Evolutionary conservation across 2,329 filamentous ascomycete genomes (phyloP).

Genomic region (Westerdykella ornata): DNA sequence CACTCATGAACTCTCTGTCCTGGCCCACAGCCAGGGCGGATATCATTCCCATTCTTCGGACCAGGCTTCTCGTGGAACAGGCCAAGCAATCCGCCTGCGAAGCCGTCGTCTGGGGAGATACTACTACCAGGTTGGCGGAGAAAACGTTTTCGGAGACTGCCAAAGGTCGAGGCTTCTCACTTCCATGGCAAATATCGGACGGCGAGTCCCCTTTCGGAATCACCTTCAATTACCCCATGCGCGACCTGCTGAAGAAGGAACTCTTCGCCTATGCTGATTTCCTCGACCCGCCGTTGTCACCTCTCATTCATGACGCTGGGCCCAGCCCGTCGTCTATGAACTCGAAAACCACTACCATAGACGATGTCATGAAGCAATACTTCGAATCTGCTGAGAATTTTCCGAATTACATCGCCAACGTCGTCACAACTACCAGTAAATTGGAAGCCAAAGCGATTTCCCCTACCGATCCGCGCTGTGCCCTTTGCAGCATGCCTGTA

Average conservation of each 20-base stretch:
- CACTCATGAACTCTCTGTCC: slow-evolving; percentile 57
- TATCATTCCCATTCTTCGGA: slow-evolving; percentile 62
- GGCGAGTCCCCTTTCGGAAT: slow-evolving; percentile 55
- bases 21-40: slow-evolving; percentile 73
- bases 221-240: slow-evolving; percentile 69
- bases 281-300: slow-evolving; percentile 41
- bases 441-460: slow-evolving; percentile 48
- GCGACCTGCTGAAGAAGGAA: slow-evolving; percentile 80
- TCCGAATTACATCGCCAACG: slow-evolving; percentile 88
- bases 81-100: slow-evolving; percentile 53
- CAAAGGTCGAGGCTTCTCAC: slow-evolving; percentile 77
- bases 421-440: slow-evolving; percentile 85
- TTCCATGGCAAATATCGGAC: slow-evolving; percentile 78
- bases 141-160: slow-evolving; percentile 80
- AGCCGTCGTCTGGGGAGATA: slow-evolving; percentile 74
- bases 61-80: slow-evolving; percentile 58
- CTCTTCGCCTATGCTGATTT: slow-evolving; percentile 59
- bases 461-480: slow-evolving; percentile 44
- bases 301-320: slow-evolving; percentile 35
- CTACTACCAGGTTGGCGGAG: slow-evolving; percentile 80
- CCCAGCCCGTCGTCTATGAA: slow-evolving; percentile 45
- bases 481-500: slow-evolving; percentile 63
- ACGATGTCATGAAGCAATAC: slow-evolving; percentile 83
- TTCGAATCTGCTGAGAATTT: slow-evolving; percentile 84
- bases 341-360: slow-evolving; percentile 76